Base-by-base conservation (phyloP, 192 early-diverging fungal species). In the Paraglomus occultum region DNA sequence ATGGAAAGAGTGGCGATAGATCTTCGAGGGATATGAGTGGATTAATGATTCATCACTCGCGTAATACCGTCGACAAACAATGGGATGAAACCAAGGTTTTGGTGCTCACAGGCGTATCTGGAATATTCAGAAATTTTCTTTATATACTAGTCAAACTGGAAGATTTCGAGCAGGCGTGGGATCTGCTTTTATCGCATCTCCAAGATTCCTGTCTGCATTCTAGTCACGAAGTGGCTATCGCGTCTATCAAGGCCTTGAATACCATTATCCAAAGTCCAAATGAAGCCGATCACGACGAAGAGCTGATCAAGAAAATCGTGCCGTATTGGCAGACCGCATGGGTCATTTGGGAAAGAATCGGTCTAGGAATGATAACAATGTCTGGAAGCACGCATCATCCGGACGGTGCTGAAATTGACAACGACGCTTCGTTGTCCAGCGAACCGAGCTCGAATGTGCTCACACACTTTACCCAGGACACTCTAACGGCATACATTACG, bases 11-110 rank as follows among this genome's bases (percentile, higher is more conserved):
- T 5, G 54, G 67, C 50, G 79, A 77, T 11, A 80, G 75, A 72
- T 78, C 80, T 20, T 75, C 80, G 8, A 65, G 76, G 47, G 82
- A 83, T 62, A 43, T 62, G 7, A 65, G 45, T 44, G 70, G 70
- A 14, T 75, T 81, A 39, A 76, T 83, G 79, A 53, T 85, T 8
- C 85, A 85, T 43, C 88, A 86, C 67, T 86, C 84, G 11, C 76
- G 83, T 12, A 83, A 84, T 51, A 85, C 90, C 6, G 74, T 77
- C 1, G 75, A 82, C 54, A 95, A 95, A 70, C 91, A 91, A 70
- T 95, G 93, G 93, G 91, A 95, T 70, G 93, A 95, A 73, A 94
- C 93, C 0, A 91, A 92, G 50, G 89, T 91, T 0, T 72, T 93
- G 2, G 86, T 91, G 6, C 73, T 91, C 7, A 83, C 74, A 62